Percentiles rank a stretch among this genome's conserved stretches.
Conservation (phyloP, 352 stramenopile species). For the Pythium phragmitis region DNA sequence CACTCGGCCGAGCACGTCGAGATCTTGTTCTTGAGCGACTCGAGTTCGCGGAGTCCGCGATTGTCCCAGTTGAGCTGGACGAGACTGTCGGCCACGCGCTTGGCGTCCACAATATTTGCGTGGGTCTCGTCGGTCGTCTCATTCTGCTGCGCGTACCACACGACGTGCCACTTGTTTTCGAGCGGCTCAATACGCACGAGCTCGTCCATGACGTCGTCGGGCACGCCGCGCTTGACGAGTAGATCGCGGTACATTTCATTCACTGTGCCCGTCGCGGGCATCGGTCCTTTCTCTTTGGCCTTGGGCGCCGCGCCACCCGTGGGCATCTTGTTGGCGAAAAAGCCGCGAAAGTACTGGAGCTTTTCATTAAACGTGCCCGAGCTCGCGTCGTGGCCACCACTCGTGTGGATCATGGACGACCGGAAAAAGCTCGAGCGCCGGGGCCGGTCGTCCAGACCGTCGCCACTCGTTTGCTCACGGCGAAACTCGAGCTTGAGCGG, state of each 20-base stretch:
- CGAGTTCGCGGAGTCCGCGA: slow-evolving; percentile 69
- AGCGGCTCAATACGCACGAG: slow-evolving; percentile 79
- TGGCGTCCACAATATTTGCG: slow-evolving; percentile 53
- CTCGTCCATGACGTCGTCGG: slow-evolving; percentile 84
- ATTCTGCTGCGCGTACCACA: slow-evolving; percentile 83
- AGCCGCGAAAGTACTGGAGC: slow-evolving; percentile 82
- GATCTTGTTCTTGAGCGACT: slow-evolving; percentile 70
- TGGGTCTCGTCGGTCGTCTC: slow-evolving; percentile 67
- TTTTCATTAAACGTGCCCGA: slow-evolving; percentile 81
- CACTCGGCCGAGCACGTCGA: slow-evolving; percentile 68
- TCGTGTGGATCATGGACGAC: slow-evolving; percentile 58
- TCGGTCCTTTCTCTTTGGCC: slow-evolving; percentile 63
- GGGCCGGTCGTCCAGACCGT: slow-evolving; percentile 31
- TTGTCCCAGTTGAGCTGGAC: slow-evolving; percentile 86
- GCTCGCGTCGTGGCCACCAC: slow-evolving; percentile 39
- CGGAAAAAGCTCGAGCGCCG: slow-evolving; percentile 77
- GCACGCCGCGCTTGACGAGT: slow-evolving; percentile 74
- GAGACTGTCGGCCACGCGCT: slow-evolving; percentile 69
- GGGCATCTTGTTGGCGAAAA: slow-evolving; percentile 80
- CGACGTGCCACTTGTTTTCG: slow-evolving; percentile 86
- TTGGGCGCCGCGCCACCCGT: slow-evolving; percentile 67
- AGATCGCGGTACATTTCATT: slow-evolving; percentile 86
- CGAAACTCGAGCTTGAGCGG: slow-evolving; percentile 78
- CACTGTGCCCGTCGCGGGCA: slow-evolving; percentile 65
- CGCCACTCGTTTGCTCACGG: slow-evolving; percentile 34